Base-by-base conservation (phyloP, 1,284 basidiomycete genomes). In the Puccinia brachypodii region DNA sequence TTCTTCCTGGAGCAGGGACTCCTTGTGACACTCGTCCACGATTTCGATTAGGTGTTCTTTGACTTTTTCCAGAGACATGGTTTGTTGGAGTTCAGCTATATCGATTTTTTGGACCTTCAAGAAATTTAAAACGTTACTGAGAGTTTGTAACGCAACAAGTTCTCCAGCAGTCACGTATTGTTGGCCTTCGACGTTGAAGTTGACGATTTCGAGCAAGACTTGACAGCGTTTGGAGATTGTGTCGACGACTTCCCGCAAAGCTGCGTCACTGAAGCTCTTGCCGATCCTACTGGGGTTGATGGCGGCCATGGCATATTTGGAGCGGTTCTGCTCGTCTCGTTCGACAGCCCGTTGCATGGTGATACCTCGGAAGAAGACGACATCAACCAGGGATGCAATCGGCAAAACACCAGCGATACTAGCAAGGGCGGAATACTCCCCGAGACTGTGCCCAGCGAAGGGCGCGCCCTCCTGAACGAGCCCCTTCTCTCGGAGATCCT, bases 271-370 rank as follows among this genome's bases (percentile, higher is more conserved):
- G 90, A 98, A 98, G 4, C 93, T 92, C 87, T 92, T 93, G 58
- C 94, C 94, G 84, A 99, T 94, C 83, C 96, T 92, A 85, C 94
- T 93, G 1, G 97, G 97, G 88, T 98, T 98, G 86, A 98, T 93
- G 22, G 96, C 96, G 87, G 95, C 96, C 97, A 99, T 98, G 25
- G 95, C 96, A 86, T 98, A 99, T 87, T 96, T 95, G 44, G 94
- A 96, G 76, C 96, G 91, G 86, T 96, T 96, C 82, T 93, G 89
- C 2, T 92, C 89, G 86, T 98, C 96, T 69, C 96, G 94, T 87
- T 97, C 94, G 82, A 98, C 96, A 28, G 96, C 96, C 66, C 95
- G 94, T 87, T 98, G 96, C 96, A 99, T 99, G 73, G 96, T 99
- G 86, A 99, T 96, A 86, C 96, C 96, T 87, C 97, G 94, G 88